phyloP scores from a whole-genome alignment of 331 rosid species.

The Acacia pycnantha region DNA sequence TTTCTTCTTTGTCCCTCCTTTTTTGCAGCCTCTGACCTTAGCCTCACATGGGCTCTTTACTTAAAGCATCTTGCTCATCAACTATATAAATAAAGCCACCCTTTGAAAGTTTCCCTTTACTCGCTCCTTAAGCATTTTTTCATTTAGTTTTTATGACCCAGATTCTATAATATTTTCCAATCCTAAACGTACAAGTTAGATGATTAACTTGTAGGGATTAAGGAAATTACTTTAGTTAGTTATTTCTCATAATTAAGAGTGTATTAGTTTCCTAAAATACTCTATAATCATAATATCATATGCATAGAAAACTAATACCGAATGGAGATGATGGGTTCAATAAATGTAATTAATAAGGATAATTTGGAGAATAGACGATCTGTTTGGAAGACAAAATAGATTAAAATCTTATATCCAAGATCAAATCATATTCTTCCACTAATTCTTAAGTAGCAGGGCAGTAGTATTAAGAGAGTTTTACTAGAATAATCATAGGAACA shows the following conservation, averaged over 20 bases:
- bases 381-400: neutral
- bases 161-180: neutral
- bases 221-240: no score
- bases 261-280: no score
- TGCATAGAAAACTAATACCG: neutral
- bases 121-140: neutral
- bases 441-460: no score
- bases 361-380: neutral
- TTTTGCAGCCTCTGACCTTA: neutral
- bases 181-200: no score
- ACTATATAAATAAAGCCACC: neutral
- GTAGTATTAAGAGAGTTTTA: neutral
- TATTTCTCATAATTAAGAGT: no score
- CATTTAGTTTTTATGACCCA: neutral
- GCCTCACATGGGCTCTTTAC: constrained; percentile 4
- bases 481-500: neutral
- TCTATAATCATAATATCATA: neutral
- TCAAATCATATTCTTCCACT: neutral
- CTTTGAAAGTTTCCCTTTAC: neutral
- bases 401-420: neutral
- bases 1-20: neutral
- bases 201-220: no score
- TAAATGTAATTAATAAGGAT: no score
- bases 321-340: no score
- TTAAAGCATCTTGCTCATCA: neutral